These are phyloP conservation scores for Telopea speciosissima DNA, from an alignment of 177 flowering plant species.

Conservation along the genomic window DNA sequence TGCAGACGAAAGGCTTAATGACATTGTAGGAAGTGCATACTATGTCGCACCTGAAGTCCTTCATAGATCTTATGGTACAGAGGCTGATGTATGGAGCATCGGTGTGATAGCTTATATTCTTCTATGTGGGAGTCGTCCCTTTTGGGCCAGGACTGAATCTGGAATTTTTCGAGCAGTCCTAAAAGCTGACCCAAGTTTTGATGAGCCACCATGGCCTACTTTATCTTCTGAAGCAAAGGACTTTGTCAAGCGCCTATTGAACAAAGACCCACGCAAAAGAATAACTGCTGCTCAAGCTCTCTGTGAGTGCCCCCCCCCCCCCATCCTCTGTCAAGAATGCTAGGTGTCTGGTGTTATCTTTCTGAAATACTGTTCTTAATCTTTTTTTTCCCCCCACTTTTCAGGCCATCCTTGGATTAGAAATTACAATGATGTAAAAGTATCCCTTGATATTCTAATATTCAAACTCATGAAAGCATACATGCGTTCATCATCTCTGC, in stretches of 20 bases:
- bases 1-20: slow-evolving; percentile 93
- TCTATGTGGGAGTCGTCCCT: slow-evolving; percentile 94
- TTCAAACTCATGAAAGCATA: slow-evolving; percentile 74
- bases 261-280: slow-evolving; percentile 79
- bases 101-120: slow-evolving; percentile 95
- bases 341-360: slow-evolving; percentile 7
- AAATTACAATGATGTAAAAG: slow-evolving; percentile 39
- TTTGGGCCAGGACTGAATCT: slow-evolving; percentile 97
- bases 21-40: slow-evolving; percentile 96
- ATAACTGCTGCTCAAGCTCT: slow-evolving; percentile 90
- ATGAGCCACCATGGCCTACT: slow-evolving; percentile 92
- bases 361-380: slow-evolving; percentile 2
- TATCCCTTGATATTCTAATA: slow-evolving; percentile 73
- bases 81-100: slow-evolving; percentile 96
- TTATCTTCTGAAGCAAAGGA: slow-evolving; percentile 77
- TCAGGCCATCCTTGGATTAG: slow-evolving; percentile 97
- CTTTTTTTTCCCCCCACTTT: slow-evolving; percentile 23
- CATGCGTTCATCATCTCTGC: slow-evolving; percentile 82
- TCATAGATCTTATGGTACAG: slow-evolving; percentile 81
- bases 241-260: slow-evolving; percentile 73
- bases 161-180: slow-evolving; percentile 85
- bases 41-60: slow-evolving; percentile 98
- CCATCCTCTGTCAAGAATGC: slow-evolving; percentile 4
- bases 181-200: slow-evolving; percentile 88
- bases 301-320: slow-evolving; percentile 41